Evolutionary conservation across 2,329 filamentous ascomycete species (phyloP), one percentile per base, ranked within the genome.

Genomic region (Pseudogymnoascus sp.): DNA sequence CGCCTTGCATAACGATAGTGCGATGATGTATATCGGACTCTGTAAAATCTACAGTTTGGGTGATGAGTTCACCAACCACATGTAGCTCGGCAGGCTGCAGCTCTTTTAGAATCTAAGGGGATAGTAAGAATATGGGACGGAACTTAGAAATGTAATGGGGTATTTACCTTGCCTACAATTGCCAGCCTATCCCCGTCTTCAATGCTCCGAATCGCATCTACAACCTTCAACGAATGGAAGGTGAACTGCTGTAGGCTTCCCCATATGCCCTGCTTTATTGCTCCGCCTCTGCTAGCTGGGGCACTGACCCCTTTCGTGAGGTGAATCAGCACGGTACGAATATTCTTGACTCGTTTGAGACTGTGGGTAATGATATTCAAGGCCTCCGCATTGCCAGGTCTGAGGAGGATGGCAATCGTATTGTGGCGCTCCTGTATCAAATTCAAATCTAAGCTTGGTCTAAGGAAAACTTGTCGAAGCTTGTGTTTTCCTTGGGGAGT

Each of bases 401-500:
- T 81, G 1, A 90, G 75, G 28, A 98, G 82, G 1, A 86, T 78
- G 4, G 80, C 77, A 62, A 96, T 87, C 1, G 89, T 86, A 21
- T 82, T 79, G 64, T 96, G 87, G 25, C 93, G 85, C 72, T 89
- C 84, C 2, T 80, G 78, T 68, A 99, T 95, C 4, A 87, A 71
- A 0, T 80, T 75, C 0, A 90, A 72, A 65, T 95, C 83, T 25
- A 87, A 79, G 31, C 86, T 90, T 21, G 95, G 95, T 0, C 90
- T 86, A 6, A 97, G 78, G 68, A 99, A 95, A 62, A 90, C 83
- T 69, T 90, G 88, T n/a, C 90, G 87, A 4, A 99, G 80, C 48
- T 83, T 81, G 25, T 78, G 72, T 69, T 86, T 91, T 0, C 95
- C 95, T 73, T 97, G 92, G 0, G 89, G 83, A 3, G 92, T 97